Conservation (phyloP, 1,139 yeast species). For the Debaryomyces fabryi region DNA sequence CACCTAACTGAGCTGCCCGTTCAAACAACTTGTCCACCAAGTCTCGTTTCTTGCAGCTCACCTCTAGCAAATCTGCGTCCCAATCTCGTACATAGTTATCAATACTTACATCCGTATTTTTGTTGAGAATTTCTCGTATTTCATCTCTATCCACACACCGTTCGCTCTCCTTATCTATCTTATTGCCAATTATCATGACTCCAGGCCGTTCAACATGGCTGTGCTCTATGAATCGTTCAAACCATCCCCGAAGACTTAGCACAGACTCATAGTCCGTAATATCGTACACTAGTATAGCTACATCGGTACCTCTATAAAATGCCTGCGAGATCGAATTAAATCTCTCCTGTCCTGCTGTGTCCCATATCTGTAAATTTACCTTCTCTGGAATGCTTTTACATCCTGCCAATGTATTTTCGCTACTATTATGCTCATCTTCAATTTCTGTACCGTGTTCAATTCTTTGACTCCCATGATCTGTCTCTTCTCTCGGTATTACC, state of each 20-base stretch:
- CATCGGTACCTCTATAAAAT: slow-evolving; percentile 64
- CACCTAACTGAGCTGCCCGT: slow-evolving; percentile 48
- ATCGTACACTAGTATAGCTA: slow-evolving; percentile 59
- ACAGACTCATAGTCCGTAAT: slow-evolving; percentile 58
- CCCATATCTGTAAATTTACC: slow-evolving; percentile 61
- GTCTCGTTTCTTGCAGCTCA: slow-evolving; percentile 42
- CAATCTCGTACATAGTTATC: slow-evolving; percentile 43
- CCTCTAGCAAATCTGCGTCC: slow-evolving; percentile 46
- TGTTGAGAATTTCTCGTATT: slow-evolving; percentile 43
- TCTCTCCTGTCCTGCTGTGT: slow-evolving; percentile 69
- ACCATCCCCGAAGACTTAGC: slow-evolving; percentile 54
- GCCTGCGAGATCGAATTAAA: slow-evolving; percentile 62
- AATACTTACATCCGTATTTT: slow-evolving; percentile 27
- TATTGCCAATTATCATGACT: slow-evolving; percentile 59
- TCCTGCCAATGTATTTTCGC: neutral
- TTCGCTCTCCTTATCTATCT: slow-evolving; percentile 43
- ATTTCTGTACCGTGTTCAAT: neutral
- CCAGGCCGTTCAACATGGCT: slow-evolving; percentile 55
- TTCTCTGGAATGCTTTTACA: slow-evolving; percentile 11
- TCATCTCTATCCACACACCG: slow-evolving; percentile 46
- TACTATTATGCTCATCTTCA: slow-evolving; percentile 4
- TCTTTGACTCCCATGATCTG: neutral
- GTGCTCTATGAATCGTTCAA: slow-evolving; percentile 50
- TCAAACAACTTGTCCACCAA: slow-evolving; percentile 43
- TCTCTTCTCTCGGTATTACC: slow-evolving; percentile 5